A percentile compares a stretch with the other conserved stretches of the same genome.
Conservation (phyloP, 352 stramenopile genomes). For the Phytopythium montanum region DNA sequence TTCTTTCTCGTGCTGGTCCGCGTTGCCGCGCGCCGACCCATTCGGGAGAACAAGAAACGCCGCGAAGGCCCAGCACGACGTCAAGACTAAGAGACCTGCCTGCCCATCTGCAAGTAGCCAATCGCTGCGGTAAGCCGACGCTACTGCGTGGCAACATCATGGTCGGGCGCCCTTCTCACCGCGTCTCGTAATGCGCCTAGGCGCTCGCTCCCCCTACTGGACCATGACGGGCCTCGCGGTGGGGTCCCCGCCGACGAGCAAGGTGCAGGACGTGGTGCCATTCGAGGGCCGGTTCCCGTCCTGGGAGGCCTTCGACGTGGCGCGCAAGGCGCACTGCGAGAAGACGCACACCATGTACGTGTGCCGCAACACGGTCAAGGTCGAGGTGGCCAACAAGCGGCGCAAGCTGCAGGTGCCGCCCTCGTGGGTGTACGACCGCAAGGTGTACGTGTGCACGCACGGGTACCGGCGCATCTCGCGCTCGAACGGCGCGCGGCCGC, state of each 20-base stretch:
- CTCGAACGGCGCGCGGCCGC: conserved; percentile 52
- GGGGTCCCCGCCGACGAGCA: conserved; percentile 4
- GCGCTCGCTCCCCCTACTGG: no score
- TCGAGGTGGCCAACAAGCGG: conserved; percentile 67
- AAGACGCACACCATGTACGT: conserved; percentile 82
- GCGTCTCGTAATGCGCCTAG: no score
- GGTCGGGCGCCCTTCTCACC: no score
- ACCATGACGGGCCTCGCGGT: not conserved
- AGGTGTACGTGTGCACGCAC: conserved; percentile 77
- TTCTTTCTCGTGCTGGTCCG: conserved; percentile 1
- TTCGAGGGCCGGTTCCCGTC: conserved; percentile 69
- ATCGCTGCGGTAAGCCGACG: no score
- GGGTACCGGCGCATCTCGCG: conserved; percentile 66
- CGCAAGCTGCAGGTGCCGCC: conserved; percentile 64
- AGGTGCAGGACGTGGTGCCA: conserved; percentile 55
- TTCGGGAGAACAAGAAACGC: conserved; percentile 3
- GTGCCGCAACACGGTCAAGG: conserved; percentile 74
- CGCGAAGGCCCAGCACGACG: conserved; percentile 22
- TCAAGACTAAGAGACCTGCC: no score
- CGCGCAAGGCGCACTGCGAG: conserved; percentile 60
- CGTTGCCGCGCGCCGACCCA: not conserved
- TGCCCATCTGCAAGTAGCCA: no score
- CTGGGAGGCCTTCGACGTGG: conserved; percentile 74
- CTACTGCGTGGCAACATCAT: no score
- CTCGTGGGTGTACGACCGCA: conserved; percentile 65